These are phyloP conservation scores for Azolla pinnata DNA, from an alignment of 75 land plant genomes.

Conservation along the genomic window DNA sequence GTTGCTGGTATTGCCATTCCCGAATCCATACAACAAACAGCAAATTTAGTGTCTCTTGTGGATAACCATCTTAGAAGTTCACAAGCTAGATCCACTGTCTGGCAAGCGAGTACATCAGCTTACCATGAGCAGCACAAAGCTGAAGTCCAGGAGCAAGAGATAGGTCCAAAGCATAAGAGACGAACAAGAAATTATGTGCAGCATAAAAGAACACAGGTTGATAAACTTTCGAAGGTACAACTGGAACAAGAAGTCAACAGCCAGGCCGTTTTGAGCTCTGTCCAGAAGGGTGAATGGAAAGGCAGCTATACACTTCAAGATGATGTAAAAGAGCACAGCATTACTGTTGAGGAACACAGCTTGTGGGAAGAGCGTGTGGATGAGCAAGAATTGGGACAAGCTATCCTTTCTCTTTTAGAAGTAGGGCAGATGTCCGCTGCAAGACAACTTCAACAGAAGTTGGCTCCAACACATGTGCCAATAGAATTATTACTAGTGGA, in stretches of 20 bases:
- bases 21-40: slow-evolving; percentile 69
- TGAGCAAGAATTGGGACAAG: slow-evolving; percentile 80
- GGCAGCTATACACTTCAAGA: slow-evolving; percentile 29
- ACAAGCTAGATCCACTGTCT: slow-evolving; percentile 21
- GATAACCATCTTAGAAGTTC: slow-evolving; percentile 71
- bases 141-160: slow-evolving; percentile 10
- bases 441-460: slow-evolving; percentile 87
- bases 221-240: slow-evolving; percentile 29
- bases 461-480: slow-evolving; percentile 65
- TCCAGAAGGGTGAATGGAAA: slow-evolving; percentile 5
- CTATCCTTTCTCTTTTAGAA: slow-evolving; percentile 86
- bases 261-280: not conserved
- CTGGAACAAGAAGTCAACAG: slow-evolving; percentile 33
- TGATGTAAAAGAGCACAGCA: slow-evolving; percentile 40
- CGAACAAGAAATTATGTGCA: slow-evolving; percentile 39
- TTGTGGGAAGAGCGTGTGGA: slow-evolving; percentile 82
- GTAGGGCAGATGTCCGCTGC: slow-evolving; percentile 93
- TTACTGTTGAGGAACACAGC: slow-evolving; percentile 21
- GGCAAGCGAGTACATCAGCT: slow-evolving; percentile 15
- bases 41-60: slow-evolving; percentile 59
- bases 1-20: slow-evolving; percentile 25
- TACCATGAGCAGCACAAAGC: slow-evolving; percentile 14
- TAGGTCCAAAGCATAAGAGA: slow-evolving; percentile 56
- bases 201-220: slow-evolving; percentile 27
- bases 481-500: slow-evolving; percentile 66